phyloP scores from a whole-genome alignment of 768 basidiomycete genomes.

The Daedaleopsis nitida region DNA sequence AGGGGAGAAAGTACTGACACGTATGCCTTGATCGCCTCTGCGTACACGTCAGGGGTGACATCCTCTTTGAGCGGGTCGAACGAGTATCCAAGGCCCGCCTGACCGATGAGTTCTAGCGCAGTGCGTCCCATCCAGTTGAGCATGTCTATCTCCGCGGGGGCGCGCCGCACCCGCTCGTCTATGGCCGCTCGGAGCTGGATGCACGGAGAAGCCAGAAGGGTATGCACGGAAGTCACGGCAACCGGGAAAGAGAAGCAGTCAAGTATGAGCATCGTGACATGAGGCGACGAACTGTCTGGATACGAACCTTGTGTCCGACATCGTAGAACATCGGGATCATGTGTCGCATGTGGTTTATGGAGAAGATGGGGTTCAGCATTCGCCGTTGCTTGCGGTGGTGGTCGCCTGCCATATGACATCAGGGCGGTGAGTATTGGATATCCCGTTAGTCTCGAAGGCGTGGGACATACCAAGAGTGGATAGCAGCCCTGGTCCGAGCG shows the following conservation, averaged over 20 bases:
- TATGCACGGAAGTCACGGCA: background rate
- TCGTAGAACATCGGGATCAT: slow-evolving; percentile 29
- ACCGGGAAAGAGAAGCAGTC: slow-evolving; percentile 6
- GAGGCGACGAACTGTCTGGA: background rate
- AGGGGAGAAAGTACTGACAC: slow-evolving; percentile 18
- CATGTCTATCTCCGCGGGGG: slow-evolving; percentile 26
- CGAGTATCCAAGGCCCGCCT: slow-evolving; percentile 28
- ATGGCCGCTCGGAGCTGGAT: slow-evolving; percentile 23
- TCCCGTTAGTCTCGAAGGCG: background rate
- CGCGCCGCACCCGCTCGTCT: slow-evolving; percentile 10
- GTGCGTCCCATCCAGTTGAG: slow-evolving; percentile 29
- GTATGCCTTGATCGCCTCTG: slow-evolving; percentile 28
- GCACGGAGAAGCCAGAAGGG: background rate
- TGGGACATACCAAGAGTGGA: slow-evolving; percentile 19
- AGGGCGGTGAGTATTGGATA: background rate
- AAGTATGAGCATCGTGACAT: background rate
- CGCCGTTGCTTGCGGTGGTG: slow-evolving; percentile 30
- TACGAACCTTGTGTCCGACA: slow-evolving; percentile 24
- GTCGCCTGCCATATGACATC: slow-evolving; percentile 16
- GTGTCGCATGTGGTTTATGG: slow-evolving; percentile 27
- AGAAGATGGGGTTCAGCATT: slow-evolving; percentile 32
- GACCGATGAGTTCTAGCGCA: slow-evolving; percentile 30
- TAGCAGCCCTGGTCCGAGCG: slow-evolving; percentile 19
- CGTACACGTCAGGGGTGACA: slow-evolving; percentile 24
- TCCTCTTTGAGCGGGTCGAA: slow-evolving; percentile 27